Evolutionary conservation across 164 flowering plant species (phyloP), one percentile per base, ranked within the genome.

Genomic region (Vitis rotundifolia): DNA sequence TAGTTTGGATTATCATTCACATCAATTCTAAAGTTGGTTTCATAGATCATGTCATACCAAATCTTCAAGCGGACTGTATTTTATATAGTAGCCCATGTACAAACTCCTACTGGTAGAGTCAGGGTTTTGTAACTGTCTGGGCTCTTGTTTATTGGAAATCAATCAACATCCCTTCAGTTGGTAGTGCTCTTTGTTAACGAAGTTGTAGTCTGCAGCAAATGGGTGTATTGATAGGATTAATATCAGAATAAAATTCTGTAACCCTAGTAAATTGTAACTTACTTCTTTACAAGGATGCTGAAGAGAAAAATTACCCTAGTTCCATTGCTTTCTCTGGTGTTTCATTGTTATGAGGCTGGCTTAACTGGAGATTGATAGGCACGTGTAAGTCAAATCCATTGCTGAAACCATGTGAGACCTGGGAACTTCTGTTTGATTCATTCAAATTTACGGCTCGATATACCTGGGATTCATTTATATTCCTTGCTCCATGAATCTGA

Each of bases 341-440:
- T 49, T 76, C 80, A 64, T 48, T 68, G 63, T 67, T 75, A 49
- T 71, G 73, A 15, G 68, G 61, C 57, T 78, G 79, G 71, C 85
- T 81, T 60, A 84, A 75, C 70, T 84, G 79, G 64, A 84, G 90
- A 70, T 71, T 59, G 63, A 82, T 56, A 11, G 86, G 78, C 52
- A 65, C 37, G 18, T 72, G 58, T 55, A 72, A 11, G 59, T 72
- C 77, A 59, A 67, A 63, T 9, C 70, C 77, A 49, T 61, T 75
- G 68, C 44, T 65, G 54, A 69, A 19, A 37, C 69, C 60, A 51
- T 51, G 64, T 51, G 77, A 49, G 29, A 67, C 59, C 11, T 66
- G 49, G 53, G 64, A n/a, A 9, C 29, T 69, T n/a, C 48, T 47
- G 56, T 68, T 71, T 55, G 71, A 57, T 66, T 72, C 74, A 71